Percentiles rank a stretch among this genome's conserved stretches.
These are phyloP conservation scores for Lepidopterella palustris DNA, from an alignment of 495 filamentous ascomycete genomes.

Conservation along the genomic window DNA sequence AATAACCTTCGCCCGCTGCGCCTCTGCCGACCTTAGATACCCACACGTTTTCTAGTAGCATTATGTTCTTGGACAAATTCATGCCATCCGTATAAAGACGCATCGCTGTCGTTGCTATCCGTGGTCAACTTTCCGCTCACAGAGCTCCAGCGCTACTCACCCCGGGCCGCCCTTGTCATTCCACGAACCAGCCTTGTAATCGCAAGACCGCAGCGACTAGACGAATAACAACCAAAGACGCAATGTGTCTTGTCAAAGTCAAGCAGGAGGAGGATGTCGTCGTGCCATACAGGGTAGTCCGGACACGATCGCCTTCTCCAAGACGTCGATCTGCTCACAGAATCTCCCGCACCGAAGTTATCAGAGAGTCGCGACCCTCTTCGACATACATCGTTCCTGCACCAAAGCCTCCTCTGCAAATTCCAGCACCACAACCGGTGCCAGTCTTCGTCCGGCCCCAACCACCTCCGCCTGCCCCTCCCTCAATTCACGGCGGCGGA, in stretches of 20 bases:
- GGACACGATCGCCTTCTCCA: constrained; percentile 11
- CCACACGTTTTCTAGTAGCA: background rate
- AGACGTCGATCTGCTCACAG: constrained; percentile 17
- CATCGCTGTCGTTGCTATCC: background rate
- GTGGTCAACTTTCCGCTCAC: background rate
- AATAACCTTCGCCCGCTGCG: background rate
- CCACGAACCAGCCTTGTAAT: background rate
- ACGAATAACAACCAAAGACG: too few species aligned
- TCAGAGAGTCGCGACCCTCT: constrained; percentile 25
- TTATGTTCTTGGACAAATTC: background rate
- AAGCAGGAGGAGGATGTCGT: constrained; percentile 34
- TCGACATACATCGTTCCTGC: constrained; percentile 24
- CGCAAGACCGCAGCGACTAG: too few species aligned
- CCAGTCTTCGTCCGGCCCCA: constrained; percentile 30
- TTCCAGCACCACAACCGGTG: constrained; percentile 29
- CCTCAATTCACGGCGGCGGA: background rate
- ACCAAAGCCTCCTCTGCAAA: constrained; percentile 11
- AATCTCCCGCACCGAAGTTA: constrained; percentile 18
- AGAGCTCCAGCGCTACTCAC: background rate
- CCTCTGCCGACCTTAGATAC: background rate
- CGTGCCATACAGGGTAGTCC: constrained; percentile 23
- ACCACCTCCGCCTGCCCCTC: constrained; percentile 22
- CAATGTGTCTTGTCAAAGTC: constrained; percentile 39
- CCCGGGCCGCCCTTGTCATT: background rate
- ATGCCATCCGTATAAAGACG: background rate